Conservation (phyloP, 2,329 filamentous ascomycete genomes). For the Ophiocordyceps camponoti-rufipedis region DNA sequence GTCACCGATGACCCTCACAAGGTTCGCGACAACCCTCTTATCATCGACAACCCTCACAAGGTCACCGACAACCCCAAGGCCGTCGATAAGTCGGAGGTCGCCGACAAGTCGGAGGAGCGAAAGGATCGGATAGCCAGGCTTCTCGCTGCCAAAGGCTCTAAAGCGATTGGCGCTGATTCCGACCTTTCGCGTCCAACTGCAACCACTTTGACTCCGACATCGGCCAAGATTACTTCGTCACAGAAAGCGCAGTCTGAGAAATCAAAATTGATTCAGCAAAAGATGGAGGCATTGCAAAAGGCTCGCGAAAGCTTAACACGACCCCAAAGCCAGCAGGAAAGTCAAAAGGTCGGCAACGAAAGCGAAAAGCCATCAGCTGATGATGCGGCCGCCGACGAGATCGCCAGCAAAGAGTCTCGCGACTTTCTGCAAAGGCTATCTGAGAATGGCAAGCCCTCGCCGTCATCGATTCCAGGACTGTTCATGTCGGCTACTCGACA, state of each 20-base stretch:
- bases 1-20: too few relatives aligned
- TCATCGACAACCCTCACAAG: too few relatives aligned
- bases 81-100: not conserved
- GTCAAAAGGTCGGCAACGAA: not conserved
- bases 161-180: conserved; percentile 13
- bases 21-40: too few relatives aligned
- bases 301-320: conserved; percentile 25
- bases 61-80: too few relatives aligned
- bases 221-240: conserved; percentile 4
- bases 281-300: conserved; percentile 57
- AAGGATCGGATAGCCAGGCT: conserved; percentile 63
- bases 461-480: conserved; percentile 16
- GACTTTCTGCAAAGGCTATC: not conserved
- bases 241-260: conserved; percentile 39
- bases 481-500: conserved; percentile 14
- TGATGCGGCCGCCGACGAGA: not conserved
- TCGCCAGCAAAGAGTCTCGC: not conserved
- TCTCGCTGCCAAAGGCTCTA: conserved; percentile 53
- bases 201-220: conserved; percentile 1
- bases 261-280: conserved; percentile 54
- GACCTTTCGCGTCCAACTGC: conserved; percentile 1
- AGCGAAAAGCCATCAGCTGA: conserved; percentile 2
- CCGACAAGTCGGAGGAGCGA: conserved; percentile 37
- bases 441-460: conserved; percentile 1
- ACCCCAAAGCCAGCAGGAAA: conserved; percentile 4